These are phyloP conservation scores for Backusella psychrophila DNA, from an alignment of 192 early-diverging fungal genomes.

Conservation along the genomic window DNA sequence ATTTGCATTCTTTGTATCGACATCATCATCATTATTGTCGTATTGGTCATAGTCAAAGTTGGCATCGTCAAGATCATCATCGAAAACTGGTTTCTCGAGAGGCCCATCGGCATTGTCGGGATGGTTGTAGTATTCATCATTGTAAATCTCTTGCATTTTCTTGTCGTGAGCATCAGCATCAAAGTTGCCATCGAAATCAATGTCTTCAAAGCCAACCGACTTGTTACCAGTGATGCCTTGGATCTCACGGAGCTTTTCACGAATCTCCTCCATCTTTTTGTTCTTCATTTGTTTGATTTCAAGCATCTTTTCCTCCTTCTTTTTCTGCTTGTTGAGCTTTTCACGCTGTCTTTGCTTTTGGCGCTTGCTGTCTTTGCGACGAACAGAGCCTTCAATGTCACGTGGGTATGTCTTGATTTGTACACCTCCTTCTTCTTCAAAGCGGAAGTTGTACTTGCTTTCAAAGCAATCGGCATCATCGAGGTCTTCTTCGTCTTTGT, in stretches of 20 bases:
- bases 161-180: constrained; percentile 83
- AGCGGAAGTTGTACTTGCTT: constrained; percentile 90
- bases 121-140: constrained; percentile 64
- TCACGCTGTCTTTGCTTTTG: constrained; percentile 68
- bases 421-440: constrained; percentile 77
- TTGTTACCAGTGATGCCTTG: constrained; percentile 79
- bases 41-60: constrained; percentile 81
- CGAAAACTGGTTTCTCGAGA: constrained; percentile 79
- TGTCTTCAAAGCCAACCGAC: constrained; percentile 67
- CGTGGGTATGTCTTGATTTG: constrained; percentile 80
- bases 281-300: constrained; percentile 93
- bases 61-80: constrained; percentile 71
- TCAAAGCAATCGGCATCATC: constrained; percentile 88
- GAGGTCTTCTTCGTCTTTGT: constrained; percentile 74
- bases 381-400: constrained; percentile 76
- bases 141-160: constrained; percentile 82
- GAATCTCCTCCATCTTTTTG: constrained; percentile 85
- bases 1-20: constrained; percentile 23
- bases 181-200: constrained; percentile 92
- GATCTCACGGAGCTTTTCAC: constrained; percentile 79
- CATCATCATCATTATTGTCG: constrained; percentile 10
- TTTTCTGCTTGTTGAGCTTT: constrained; percentile 71
- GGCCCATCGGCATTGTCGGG: constrained; percentile 49
- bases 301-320: constrained; percentile 69
- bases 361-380: constrained; percentile 81